Conservation (phyloP, 2,329 filamentous ascomycete genomes). For the Pseudogymnoascus sp. region DNA sequence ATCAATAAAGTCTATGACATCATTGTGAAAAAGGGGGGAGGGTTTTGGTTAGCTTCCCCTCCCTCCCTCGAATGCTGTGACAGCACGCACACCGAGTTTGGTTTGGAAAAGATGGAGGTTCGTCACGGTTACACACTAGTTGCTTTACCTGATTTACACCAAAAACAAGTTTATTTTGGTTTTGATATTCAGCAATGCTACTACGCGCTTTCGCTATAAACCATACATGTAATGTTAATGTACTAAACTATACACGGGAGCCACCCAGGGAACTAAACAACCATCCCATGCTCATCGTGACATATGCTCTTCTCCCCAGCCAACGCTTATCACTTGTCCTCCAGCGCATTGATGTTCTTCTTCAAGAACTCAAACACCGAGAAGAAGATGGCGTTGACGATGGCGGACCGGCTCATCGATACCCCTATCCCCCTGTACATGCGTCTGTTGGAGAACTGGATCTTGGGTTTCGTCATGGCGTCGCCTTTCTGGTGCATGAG, state of each 20-base stretch:
- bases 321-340: conserved; percentile 16
- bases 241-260: conserved; percentile 2
- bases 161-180: neutral
- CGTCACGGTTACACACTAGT: neutral
- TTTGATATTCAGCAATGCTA: neutral
- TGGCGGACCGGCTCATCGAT: conserved; percentile 72
- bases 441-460: conserved; percentile 65
- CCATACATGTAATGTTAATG: neutral
- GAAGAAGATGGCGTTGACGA: conserved; percentile 85
- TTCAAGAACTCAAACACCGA: conserved; percentile 80
- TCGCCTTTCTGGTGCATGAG: conserved; percentile 61
- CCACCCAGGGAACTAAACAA: neutral
- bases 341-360: conserved; percentile 39
- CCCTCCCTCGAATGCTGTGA: neutral
- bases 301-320: neutral
- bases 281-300: neutral
- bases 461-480: conserved; percentile 59
- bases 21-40: neutral
- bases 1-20: conserved; percentile 1
- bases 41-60: neutral
- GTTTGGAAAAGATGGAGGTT: neutral
- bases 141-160: neutral
- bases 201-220: neutral
- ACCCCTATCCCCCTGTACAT: conserved; percentile 81
- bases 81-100: neutral